phyloP scores from a whole-genome alignment of 306 rosid genomes.

The Mucuna pruriens region DNA sequence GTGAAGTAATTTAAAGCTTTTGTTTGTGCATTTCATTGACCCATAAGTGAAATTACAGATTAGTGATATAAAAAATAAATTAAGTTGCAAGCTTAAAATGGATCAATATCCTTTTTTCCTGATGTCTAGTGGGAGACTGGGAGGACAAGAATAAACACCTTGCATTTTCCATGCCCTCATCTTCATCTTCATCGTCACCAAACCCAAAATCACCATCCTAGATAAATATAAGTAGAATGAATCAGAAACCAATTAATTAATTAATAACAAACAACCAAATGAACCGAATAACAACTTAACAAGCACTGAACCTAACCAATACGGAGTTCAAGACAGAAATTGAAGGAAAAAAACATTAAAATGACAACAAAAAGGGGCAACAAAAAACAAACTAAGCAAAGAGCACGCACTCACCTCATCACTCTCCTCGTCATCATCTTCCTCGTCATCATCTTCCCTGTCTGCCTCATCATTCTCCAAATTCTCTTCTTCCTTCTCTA shows the following conservation, averaged over 20 bases:
- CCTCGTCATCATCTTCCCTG: constrained; percentile 44
- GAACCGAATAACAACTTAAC: not conserved
- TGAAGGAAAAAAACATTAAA: not conserved
- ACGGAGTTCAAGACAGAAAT: not conserved
- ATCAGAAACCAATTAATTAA: constrained; percentile 24
- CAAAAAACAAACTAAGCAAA: constrained; percentile 9
- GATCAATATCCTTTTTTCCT: not conserved
- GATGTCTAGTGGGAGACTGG: not conserved
- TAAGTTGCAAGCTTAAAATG: constrained; percentile 16
- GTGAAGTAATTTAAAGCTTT: constrained; percentile 13
- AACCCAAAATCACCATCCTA: constrained; percentile 66
- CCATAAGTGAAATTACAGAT: not conserved
- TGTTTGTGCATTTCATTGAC: not conserved
- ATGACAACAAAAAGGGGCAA: not conserved
- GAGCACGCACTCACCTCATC: constrained; percentile 56
- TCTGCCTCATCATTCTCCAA: constrained; percentile 57
- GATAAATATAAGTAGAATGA: constrained; percentile 27
- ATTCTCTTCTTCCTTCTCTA: constrained; percentile 70
- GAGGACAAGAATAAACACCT: constrained; percentile 52
- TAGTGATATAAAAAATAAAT: not conserved
- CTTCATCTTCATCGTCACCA: constrained; percentile 56
- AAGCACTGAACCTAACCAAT: not conserved
- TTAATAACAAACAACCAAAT: not conserved
- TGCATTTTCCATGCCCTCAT: constrained; percentile 55
- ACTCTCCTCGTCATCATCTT: constrained; percentile 60